Percentiles rank a stretch among this genome's conserved stretches.
Conservation (phyloP, 176 grass and related monocot species). For the Microstegium vimineum region DNA sequence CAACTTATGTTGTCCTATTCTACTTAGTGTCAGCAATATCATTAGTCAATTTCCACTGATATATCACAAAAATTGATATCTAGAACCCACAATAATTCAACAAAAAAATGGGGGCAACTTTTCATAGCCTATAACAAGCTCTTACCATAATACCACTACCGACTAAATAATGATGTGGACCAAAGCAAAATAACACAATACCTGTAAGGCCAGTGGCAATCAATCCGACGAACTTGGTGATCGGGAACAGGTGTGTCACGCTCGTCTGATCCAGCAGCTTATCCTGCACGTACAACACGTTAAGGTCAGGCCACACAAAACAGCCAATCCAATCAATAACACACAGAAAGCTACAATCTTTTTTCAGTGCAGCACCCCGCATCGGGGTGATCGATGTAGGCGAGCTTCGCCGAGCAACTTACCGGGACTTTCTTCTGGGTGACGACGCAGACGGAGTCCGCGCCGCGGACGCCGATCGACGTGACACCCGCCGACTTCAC, state of each 20-base stretch:
- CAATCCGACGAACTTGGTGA: constrained; percentile 84
- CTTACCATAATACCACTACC: background rate
- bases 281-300: constrained; percentile 53
- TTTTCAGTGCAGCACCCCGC: background rate
- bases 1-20: too few relatives aligned
- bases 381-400: background rate
- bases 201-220: constrained; percentile 96
- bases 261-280: constrained; percentile 92
- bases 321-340: background rate
- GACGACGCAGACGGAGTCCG: constrained; percentile 90
- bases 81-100: background rate
- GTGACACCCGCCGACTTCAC: constrained; percentile 91
- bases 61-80: background rate
- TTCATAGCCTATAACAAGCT: background rate
- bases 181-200: constrained; percentile 5
- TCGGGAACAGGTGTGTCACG: constrained; percentile 78
- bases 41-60: background rate
- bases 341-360: background rate
- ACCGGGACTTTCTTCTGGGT: constrained; percentile 99
- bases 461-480: constrained; percentile 92
- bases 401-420: constrained; percentile 44
- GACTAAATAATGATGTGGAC: background rate
- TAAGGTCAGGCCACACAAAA: background rate
- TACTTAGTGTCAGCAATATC: background rate
- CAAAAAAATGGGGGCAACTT: background rate